A percentile compares a stretch with the other conserved stretches of the same genome.
These are phyloP conservation scores for Podospora sp. DNA, from an alignment of 495 filamentous ascomycete species.

Conservation along the genomic window DNA sequence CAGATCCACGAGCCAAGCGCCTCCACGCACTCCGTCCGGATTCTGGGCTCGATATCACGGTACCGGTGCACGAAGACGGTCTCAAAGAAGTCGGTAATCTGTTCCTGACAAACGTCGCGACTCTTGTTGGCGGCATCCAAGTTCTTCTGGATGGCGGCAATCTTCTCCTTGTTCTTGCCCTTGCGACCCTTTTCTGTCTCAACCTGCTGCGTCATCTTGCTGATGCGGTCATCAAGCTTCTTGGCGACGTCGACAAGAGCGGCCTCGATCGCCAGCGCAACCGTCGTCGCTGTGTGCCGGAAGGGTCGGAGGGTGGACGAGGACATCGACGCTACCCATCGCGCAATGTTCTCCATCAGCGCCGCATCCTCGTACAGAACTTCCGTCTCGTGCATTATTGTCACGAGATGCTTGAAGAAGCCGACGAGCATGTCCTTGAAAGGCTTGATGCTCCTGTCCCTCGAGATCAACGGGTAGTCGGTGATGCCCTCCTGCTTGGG, in stretches of 20 bases:
- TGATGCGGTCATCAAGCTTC: slow-evolving; percentile 62
- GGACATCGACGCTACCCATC: slow-evolving; percentile 86
- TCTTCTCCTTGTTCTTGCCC: slow-evolving; percentile 56
- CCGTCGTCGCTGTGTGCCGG: slow-evolving; percentile 85
- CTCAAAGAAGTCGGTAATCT: slow-evolving; percentile 81
- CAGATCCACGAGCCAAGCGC: slow-evolving; percentile 87
- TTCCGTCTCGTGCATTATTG: slow-evolving; percentile 71
- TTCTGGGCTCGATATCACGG: slow-evolving; percentile 86
- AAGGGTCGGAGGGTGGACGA: slow-evolving; percentile 83
- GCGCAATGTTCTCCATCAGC: slow-evolving; percentile 79
- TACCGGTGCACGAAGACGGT: slow-evolving; percentile 93
- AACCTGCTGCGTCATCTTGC: slow-evolving; percentile 79
- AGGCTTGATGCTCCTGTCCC: slow-evolving; percentile 65
- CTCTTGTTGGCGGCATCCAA: slow-evolving; percentile 67
- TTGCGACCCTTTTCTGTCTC: slow-evolving; percentile 80
- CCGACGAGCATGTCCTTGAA: slow-evolving; percentile 76
- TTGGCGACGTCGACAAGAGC: slow-evolving; percentile 70
- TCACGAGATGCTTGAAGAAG: slow-evolving; percentile 75
- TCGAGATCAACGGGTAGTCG: slow-evolving; percentile 92
- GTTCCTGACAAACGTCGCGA: slow-evolving; percentile 62
- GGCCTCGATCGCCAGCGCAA: slow-evolving; percentile 72
- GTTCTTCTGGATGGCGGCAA: slow-evolving; percentile 66
- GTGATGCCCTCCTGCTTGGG: slow-evolving; percentile 64
- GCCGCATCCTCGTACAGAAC: slow-evolving; percentile 72
- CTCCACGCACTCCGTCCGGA: slow-evolving; percentile 80